Evolutionary conservation across 768 basidiomycete genomes (phyloP).

Genomic region (Thelephora ganbajun): DNA sequence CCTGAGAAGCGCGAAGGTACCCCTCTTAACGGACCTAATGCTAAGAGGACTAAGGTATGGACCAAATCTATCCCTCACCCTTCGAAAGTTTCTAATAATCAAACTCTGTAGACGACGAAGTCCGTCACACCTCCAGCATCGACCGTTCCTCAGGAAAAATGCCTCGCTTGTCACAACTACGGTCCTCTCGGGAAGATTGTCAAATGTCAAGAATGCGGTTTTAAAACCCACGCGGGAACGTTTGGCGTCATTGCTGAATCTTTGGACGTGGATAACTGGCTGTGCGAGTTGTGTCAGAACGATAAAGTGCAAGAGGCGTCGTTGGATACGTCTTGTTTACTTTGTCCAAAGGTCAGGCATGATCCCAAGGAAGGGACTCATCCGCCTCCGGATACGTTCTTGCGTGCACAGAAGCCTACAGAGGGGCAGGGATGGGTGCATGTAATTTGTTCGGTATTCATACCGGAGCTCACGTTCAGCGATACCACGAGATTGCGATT

Average conservation of each 20-base stretch:
- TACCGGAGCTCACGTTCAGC: constrained; percentile 72
- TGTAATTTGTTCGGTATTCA: constrained; percentile 78
- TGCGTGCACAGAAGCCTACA: constrained; percentile 77
- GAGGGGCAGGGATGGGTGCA: constrained; percentile 93
- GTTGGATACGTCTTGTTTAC: constrained; percentile 70
- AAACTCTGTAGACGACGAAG: too few species aligned
- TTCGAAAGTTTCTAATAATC: too few species aligned
- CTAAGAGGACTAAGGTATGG: constrained; percentile 57
- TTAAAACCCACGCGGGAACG: constrained; percentile 69
- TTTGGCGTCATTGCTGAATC: constrained; percentile 61
- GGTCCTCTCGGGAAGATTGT: constrained; percentile 70
- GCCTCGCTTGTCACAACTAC: constrained; percentile 59
- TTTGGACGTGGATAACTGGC: constrained; percentile 56
- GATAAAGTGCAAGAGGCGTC: constrained; percentile 70
- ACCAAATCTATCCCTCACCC: constrained; percentile 17
- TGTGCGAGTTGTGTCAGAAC: constrained; percentile 81
- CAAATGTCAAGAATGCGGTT: constrained; percentile 67
- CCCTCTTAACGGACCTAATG: constrained; percentile 30
- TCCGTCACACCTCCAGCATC: constrained; percentile 34
- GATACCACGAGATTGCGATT: constrained; percentile 58
- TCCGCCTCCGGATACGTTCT: constrained; percentile 44
- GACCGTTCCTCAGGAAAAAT: constrained; percentile 49
- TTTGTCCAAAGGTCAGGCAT: constrained; percentile 55
- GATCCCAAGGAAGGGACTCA: constrained; percentile 35
- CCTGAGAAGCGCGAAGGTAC: constrained; percentile 50